A percentile compares a stretch with the other conserved stretches of the same genome.
These are phyloP conservation scores for Harrya chromipes DNA, from an alignment of 768 basidiomycete genomes.

Conservation along the genomic window DNA sequence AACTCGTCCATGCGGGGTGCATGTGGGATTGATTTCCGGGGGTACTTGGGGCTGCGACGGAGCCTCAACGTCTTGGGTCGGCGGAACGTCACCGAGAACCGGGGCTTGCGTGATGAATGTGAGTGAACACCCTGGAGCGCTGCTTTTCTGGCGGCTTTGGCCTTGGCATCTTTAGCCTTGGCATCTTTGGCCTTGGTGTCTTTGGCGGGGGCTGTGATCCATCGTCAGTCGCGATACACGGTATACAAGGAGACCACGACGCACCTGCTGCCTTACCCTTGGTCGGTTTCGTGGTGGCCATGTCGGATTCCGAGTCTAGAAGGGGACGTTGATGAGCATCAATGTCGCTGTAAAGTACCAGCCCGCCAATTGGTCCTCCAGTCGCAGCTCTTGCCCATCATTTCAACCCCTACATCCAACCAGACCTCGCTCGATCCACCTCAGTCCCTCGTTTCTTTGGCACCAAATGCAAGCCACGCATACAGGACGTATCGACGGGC, in stretches of 20 bases:
- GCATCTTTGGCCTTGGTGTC: conserved; percentile 84
- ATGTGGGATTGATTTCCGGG: conserved; percentile 92
- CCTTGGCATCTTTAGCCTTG: conserved; percentile 63
- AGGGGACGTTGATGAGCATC: conserved; percentile 2
- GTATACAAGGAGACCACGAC: conserved; percentile 13
- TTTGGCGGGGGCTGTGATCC: conserved; percentile 21
- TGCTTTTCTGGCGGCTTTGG: conserved; percentile 95
- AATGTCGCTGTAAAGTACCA: neutral
- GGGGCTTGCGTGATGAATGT: conserved; percentile 74
- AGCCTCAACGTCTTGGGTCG: conserved; percentile 92
- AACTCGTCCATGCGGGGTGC: conserved; percentile 95
- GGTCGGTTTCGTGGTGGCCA: conserved; percentile 67
- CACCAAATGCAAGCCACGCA: neutral
- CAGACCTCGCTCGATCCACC: conserved; percentile 20
- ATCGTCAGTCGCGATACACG: conserved; percentile 19
- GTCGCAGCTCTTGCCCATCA: too few relatives aligned
- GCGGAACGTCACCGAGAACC: conserved; percentile 89
- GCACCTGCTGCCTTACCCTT: conserved; percentile 59
- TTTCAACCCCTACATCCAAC: conserved; percentile 24
- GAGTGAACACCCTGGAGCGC: conserved; percentile 84
- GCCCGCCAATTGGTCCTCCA: too few relatives aligned
- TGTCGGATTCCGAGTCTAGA: conserved; percentile 29
- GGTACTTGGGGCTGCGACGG: conserved; percentile 84
- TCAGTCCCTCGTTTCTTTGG: neutral
- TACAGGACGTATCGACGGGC: neutral